Percentiles rank a stretch among this genome's conserved stretches.
phyloP scores from a whole-genome alignment of 306 rosid species.

The Phaseolus lunatus region DNA sequence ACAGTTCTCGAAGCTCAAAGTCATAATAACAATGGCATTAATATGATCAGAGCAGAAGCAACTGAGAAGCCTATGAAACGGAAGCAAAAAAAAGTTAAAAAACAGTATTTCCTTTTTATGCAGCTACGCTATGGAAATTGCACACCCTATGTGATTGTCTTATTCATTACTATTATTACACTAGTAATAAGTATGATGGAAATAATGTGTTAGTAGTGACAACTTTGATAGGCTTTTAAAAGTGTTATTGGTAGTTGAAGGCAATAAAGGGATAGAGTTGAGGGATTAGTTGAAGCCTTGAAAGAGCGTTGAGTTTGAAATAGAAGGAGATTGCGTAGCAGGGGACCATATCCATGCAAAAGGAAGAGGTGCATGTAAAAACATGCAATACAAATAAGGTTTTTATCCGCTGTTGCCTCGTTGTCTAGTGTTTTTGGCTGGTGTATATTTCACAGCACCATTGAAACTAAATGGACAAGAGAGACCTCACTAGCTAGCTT shows the following conservation, averaged over 20 bases:
- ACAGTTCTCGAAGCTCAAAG: conserved; percentile 68
- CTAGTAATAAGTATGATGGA: not conserved
- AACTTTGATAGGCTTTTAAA: conserved; percentile 37
- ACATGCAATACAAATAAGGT: conserved; percentile 63
- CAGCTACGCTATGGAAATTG: conserved; percentile 48
- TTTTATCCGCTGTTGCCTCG: conserved; percentile 50
- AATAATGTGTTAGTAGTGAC: conserved; percentile 23
- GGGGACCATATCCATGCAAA: conserved; percentile 65
- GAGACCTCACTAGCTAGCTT: conserved; percentile 26
- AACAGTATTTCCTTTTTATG: conserved; percentile 55
- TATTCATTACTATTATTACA: conserved; percentile 18
- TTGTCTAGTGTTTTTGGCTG: conserved; percentile 39
- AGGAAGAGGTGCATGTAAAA: conserved; percentile 47
- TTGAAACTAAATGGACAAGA: conserved; percentile 44
- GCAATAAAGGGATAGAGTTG: conserved; percentile 38
- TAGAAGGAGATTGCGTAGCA: not conserved
- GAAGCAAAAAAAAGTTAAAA: conserved; percentile 54
- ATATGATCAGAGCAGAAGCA: conserved; percentile 51
- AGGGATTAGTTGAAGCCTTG: conserved; percentile 39
- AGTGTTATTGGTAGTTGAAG: conserved; percentile 48
- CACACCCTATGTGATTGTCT: conserved; percentile 40
- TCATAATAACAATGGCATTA: conserved; percentile 66
- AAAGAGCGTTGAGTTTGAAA: conserved; percentile 17
- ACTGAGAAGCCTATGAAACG: conserved; percentile 56
- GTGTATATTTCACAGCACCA: conserved; percentile 43